Base-by-base conservation (phyloP, 2,329 filamentous ascomycete genomes). In the Curvularia verruculosa region DNA sequence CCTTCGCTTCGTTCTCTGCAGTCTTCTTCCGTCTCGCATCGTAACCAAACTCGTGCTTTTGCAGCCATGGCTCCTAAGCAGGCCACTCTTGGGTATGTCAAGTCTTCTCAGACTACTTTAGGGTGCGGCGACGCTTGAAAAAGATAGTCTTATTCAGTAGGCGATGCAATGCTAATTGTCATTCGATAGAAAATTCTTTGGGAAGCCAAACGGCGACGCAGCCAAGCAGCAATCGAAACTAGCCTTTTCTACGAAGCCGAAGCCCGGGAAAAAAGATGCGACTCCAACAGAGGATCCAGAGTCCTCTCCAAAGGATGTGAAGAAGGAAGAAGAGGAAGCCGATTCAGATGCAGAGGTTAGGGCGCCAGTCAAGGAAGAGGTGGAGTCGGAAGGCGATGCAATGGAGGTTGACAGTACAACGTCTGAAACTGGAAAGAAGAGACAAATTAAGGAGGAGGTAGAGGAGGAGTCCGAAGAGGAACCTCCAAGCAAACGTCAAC, bases 11-110 rank as follows among this genome's bases (percentile, higher is more conserved):
- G 54, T 19, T 41, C 47, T 31, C 28, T 59, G 28, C 51, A 53
- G 29, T 54, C 59, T 12, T 53, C 54, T 49, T 44, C 59, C 15
- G 24, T 46, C 34, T 45, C 51, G 43, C 48, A 40, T 40, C 53
- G 43, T 47, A 50, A 49, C 45, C 21, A 59, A 39, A 49, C 50
- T 37, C 49, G 54, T 47, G 57, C 44, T 56, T 41, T 59, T n/a
- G 58, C 58, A 66, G 61, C 49, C 40, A 82, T 82, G 81, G 66
- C 80, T 48, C 79, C 80, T 19, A 92, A 91, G 75, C 92, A 96
- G 80, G 87, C 90, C 70, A 96, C 90, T 59, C 80, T 96, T 76
- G 91, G 91, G 92, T 96, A 95, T 80, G 92, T 94, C 61, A 88
- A 86, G 78, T 80, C 87, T 69, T 83, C 83, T 63, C 90, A 94